These are phyloP conservation scores for Fraxinus paxiana DNA, from an alignment of 305 asterid genomes.

Conservation along the genomic window DNA sequence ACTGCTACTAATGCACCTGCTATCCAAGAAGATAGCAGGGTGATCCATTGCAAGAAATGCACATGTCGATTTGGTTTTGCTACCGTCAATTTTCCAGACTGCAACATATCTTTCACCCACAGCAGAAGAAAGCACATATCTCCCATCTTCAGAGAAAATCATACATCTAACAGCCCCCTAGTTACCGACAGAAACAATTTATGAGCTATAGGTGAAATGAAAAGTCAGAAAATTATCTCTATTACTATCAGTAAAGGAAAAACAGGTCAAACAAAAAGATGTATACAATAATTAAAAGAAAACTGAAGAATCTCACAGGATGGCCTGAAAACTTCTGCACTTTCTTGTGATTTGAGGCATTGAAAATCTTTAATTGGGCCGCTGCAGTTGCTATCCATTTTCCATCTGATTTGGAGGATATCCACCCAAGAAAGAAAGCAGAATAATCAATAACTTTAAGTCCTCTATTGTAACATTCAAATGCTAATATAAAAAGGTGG, in stretches of 20 bases:
- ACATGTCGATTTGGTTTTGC: constrained; percentile 62
- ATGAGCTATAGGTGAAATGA: not conserved
- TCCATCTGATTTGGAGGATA: constrained; percentile 56
- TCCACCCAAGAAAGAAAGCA: constrained; percentile 4
- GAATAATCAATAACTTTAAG: not conserved
- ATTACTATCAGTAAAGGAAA: constrained; percentile 1
- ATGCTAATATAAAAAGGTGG: not conserved
- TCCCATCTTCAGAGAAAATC: constrained; percentile 79
- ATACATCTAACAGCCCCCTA: constrained; percentile 81
- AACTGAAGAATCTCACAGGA: constrained; percentile 60
- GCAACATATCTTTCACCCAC: constrained; percentile 72
- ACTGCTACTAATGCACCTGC: constrained; percentile 34
- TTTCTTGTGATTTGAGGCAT: constrained; percentile 55
- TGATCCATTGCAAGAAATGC: constrained; percentile 78
- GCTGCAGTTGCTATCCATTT: constrained; percentile 68
- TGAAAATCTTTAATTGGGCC: constrained; percentile 68
- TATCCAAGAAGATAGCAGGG: constrained; percentile 79
- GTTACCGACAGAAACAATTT: constrained; percentile 17
- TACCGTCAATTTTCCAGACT: constrained; percentile 69
- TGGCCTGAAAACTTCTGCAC: constrained; percentile 87
- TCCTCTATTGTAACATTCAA: not conserved
- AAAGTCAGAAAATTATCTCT: not conserved
- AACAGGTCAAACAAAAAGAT: not conserved
- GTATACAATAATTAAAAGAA: constrained; percentile 13
- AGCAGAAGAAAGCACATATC: constrained; percentile 73